phyloP scores from a whole-genome alignment of 2,329 filamentous ascomycete genomes.

The Ascomycota sp. region DNA sequence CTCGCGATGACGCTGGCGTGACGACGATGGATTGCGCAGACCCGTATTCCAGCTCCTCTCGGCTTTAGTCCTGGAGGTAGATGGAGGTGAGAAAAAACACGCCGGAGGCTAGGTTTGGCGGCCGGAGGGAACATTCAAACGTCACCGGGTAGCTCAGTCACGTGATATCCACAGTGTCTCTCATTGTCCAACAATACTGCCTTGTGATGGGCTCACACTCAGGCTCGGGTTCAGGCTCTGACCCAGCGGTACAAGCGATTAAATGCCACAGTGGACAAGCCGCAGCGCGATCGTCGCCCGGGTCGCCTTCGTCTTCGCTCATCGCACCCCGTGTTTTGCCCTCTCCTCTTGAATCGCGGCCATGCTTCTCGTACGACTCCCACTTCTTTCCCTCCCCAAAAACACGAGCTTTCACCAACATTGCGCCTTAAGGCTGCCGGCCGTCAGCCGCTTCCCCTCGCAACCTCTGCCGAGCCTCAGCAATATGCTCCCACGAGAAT shows the following conservation, averaged over 20 bases:
- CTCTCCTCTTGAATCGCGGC: neutral
- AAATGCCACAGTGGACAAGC: too few species aligned
- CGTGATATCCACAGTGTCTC: constrained; percentile 7
- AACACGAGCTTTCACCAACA: too few species aligned
- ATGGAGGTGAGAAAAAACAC: constrained; percentile 15
- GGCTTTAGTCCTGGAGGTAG: constrained; percentile 9
- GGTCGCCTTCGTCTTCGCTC: neutral
- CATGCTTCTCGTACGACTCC: neutral
- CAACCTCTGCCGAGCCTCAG: constrained; percentile 6
- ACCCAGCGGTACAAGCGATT: too few species aligned
- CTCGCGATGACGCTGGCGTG: constrained; percentile 10
- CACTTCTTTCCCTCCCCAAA: neutral
- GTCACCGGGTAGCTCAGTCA: constrained; percentile 12
- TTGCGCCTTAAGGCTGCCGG: too few species aligned
- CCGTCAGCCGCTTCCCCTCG: neutral
- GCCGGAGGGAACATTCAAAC: constrained; percentile 13
- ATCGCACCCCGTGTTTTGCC: neutral
- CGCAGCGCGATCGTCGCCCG: too few species aligned
- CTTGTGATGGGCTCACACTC: too few species aligned
- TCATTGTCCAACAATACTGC: too few species aligned
- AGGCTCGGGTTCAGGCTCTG: too few species aligned
- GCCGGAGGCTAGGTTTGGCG: constrained; percentile 10
- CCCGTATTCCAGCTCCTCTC: constrained; percentile 11
- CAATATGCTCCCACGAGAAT: constrained; percentile 9
- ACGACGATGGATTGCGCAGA: constrained; percentile 12